Conservation (phyloP, 352 stramenopile species). For the Globisporangium nagaii region DNA sequence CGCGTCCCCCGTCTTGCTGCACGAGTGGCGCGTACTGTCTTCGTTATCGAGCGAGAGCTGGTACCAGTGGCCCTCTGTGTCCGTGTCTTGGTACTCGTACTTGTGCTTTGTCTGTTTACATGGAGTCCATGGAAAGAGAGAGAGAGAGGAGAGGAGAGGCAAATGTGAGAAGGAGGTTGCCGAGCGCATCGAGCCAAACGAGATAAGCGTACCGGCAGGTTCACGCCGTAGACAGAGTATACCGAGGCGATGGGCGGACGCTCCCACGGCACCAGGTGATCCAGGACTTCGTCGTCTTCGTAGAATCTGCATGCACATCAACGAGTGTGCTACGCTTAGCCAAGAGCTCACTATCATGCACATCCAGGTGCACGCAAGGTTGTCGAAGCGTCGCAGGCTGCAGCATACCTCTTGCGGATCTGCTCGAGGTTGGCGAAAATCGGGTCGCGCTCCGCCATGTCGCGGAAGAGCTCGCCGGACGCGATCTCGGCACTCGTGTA, state of each 20-base stretch:
- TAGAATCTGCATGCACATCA: conserved; percentile 41
- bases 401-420: conserved; percentile 33
- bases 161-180: too few relatives aligned
- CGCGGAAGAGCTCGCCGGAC: conserved; percentile 60
- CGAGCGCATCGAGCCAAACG: too few relatives aligned
- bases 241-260: conserved; percentile 66
- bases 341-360: too few relatives aligned
- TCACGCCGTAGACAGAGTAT: conserved; percentile 76
- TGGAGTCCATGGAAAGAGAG: not conserved
- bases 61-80: conserved; percentile 51
- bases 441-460: conserved; percentile 57
- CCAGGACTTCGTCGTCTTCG: conserved; percentile 53
- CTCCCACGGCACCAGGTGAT: conserved; percentile 53
- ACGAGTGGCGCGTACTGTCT: conserved; percentile 34
- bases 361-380: too few relatives aligned
- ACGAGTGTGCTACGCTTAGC: not conserved
- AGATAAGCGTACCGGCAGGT: conserved; percentile 42
- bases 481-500: conserved; percentile 69
- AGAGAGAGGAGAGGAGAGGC: too few relatives aligned
- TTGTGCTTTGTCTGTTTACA: conserved; percentile 50
- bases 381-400: not conserved
- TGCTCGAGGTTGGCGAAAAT: conserved; percentile 58
- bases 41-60: conserved; percentile 53
- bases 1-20: conserved; percentile 67
- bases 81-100: conserved; percentile 62